phyloP scores from a whole-genome alignment of 2,329 filamentous ascomycete species.

The Fusarium sp. region DNA sequence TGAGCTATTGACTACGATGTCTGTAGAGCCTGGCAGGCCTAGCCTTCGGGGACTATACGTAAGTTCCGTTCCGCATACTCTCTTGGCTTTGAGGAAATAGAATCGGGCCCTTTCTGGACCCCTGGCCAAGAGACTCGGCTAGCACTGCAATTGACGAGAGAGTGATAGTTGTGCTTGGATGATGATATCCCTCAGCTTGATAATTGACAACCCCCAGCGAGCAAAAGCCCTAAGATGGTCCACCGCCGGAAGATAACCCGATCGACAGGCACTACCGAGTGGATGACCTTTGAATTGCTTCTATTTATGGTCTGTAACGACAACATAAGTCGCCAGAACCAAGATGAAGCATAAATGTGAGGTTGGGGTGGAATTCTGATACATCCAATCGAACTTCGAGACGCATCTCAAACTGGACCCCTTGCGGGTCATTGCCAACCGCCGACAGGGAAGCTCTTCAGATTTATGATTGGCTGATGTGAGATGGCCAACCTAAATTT shows the following conservation, averaged over 20 bases:
- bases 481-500: slow-evolving; percentile 51
- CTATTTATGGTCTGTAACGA: slow-evolving; percentile 41
- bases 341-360: slow-evolving; percentile 43
- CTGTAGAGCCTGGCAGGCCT: slow-evolving; percentile 1
- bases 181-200: slow-evolving; percentile 22
- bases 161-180: slow-evolving; percentile 24
- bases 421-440: slow-evolving; percentile 38
- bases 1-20: slow-evolving; percentile 6
- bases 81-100: slow-evolving; percentile 7
- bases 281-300: slow-evolving; percentile 24
- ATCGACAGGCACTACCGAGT: slow-evolving; percentile 31
- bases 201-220: slow-evolving; percentile 24
- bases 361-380: slow-evolving; percentile 34
- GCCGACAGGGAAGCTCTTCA: slow-evolving; percentile 47
- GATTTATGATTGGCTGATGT: slow-evolving; percentile 50
- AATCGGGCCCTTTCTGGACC: slow-evolving; percentile 29
- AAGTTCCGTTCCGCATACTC: neutral
- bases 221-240: slow-evolving; percentile 27
- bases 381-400: slow-evolving; percentile 41
- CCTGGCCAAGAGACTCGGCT: slow-evolving; percentile 20
- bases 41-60: slow-evolving; percentile 2
- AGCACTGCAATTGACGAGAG: slow-evolving; percentile 28
- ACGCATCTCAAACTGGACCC: slow-evolving; percentile 45
- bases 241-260: slow-evolving; percentile 32
- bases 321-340: slow-evolving; percentile 20